These are phyloP conservation scores for Penstemon eatonii DNA, from an alignment of 257 asterid species.

Conservation along the genomic window DNA sequence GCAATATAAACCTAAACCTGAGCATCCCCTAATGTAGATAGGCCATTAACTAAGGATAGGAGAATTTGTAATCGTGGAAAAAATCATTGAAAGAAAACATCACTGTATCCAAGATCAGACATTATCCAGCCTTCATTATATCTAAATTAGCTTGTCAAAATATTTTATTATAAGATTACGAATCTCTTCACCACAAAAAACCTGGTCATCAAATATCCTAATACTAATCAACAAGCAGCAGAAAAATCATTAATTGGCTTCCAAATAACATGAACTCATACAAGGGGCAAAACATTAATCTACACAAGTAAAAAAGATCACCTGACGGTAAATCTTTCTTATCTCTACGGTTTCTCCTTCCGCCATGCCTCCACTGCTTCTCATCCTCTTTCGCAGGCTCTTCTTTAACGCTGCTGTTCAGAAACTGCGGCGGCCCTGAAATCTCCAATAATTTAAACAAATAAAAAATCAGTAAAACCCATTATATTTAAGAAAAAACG, in stretches of 20 bases:
- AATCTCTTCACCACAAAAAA: not conserved
- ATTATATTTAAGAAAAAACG: not conserved
- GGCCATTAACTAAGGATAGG: not conserved
- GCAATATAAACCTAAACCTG: no score
- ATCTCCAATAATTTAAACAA: constrained; percentile 40
- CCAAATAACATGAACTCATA: not conserved
- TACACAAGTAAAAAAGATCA: constrained; percentile 9
- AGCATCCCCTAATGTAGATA: not conserved
- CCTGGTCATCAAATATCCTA: not conserved
- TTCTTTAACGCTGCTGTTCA: constrained; percentile 65
- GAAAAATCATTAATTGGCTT: constrained; percentile 12
- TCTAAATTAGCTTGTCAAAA: not conserved
- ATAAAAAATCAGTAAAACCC: constrained; percentile 25
- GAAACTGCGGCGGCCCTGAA: constrained; percentile 89
- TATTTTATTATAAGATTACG: not conserved
- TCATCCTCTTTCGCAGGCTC: constrained; percentile 50
- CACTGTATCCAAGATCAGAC: not conserved
- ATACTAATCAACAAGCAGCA: not conserved
- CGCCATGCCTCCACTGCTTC: constrained; percentile 60
- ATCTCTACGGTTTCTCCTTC: constrained; percentile 57
- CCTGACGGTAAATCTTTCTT: constrained; percentile 80
- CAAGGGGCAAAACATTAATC: no score
- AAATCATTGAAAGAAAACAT: constrained; percentile 11
- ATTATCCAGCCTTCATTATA: not conserved
- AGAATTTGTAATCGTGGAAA: not conserved